phyloP scores from a whole-genome alignment of 2,329 filamentous ascomycete species.

The Phyllosticta citriasiana region DNA sequence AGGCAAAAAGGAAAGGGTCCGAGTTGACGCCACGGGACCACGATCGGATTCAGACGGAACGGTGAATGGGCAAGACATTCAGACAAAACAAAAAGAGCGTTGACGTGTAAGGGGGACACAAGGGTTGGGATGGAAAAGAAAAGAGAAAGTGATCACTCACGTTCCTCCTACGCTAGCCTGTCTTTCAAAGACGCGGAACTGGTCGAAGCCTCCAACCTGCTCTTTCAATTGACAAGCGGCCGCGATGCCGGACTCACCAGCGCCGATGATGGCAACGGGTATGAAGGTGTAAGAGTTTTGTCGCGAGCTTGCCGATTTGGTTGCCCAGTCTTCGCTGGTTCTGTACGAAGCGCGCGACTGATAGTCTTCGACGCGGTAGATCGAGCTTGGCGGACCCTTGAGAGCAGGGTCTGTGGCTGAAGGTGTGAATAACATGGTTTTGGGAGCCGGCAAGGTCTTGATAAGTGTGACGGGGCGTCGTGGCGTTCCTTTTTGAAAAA shows the following conservation, averaged over 20 bases:
- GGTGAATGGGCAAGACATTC: not conserved
- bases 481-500: not conserved
- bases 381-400: not conserved
- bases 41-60: not conserved
- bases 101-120: not conserved
- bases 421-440: not conserved
- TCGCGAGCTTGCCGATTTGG: not conserved
- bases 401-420: not conserved
- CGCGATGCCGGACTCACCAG: slow-evolving; percentile 53
- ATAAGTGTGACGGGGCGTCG: not conserved
- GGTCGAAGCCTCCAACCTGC: slow-evolving; percentile 46
- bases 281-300: slow-evolving; percentile 20
- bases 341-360: not conserved
- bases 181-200: slow-evolving; percentile 52
- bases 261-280: slow-evolving; percentile 49
- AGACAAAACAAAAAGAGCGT: not conserved
- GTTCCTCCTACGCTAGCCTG: slow-evolving; percentile 51
- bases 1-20: not conserved
- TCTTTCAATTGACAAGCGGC: slow-evolving; percentile 50
- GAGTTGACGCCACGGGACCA: not conserved
- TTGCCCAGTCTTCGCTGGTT: not conserved
- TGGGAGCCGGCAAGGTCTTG: not conserved
- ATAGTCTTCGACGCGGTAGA: not conserved
- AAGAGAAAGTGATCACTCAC: not conserved
- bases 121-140: not conserved